These are phyloP conservation scores for Phytophthora aleatoria DNA, from an alignment of 352 stramenopile genomes.

Conservation along the genomic window DNA sequence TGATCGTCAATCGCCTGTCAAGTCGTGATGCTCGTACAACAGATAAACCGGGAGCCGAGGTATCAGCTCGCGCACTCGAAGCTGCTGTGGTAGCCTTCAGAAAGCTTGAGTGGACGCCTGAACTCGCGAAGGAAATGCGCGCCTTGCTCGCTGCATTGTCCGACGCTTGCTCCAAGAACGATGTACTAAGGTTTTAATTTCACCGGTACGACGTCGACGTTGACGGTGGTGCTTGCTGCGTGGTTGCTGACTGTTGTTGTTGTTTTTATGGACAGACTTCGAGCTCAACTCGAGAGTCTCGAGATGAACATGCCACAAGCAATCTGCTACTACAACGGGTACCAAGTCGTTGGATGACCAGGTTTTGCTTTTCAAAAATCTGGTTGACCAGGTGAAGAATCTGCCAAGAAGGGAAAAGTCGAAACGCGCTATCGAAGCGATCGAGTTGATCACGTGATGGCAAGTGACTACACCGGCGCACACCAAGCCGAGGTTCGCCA, in stretches of 20 bases:
- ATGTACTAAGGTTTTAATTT: slow-evolving; percentile 25
- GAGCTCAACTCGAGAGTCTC: slow-evolving; percentile 31
- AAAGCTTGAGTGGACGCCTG: slow-evolving; percentile 14
- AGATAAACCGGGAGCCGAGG: slow-evolving; percentile 21
- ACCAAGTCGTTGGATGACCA: not conserved
- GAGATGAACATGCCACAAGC: slow-evolving; percentile 14
- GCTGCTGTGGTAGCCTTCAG: slow-evolving; percentile 11
- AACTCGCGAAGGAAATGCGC: slow-evolving; percentile 18
- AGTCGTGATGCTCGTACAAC: slow-evolving; percentile 5
- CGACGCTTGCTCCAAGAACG: slow-evolving; percentile 32
- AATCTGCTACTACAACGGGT: not conserved
- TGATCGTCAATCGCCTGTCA: slow-evolving; percentile 24
- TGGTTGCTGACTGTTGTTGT: not conserved
- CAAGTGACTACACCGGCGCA: slow-evolving; percentile 7
- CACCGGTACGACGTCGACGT: slow-evolving; percentile 15
- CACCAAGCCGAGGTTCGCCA: not conserved
- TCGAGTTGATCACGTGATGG: slow-evolving; percentile 23
- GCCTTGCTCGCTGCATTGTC: slow-evolving; percentile 22
- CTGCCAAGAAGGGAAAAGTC: not conserved
- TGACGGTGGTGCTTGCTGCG: not conserved
- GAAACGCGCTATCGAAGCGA: slow-evolving; percentile 17
- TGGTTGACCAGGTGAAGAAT: not conserved
- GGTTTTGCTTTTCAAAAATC: slow-evolving; percentile 6
- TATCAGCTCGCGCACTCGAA: slow-evolving; percentile 27
- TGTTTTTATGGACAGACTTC: slow-evolving; percentile 2